Base-by-base conservation (phyloP, 2,329 filamentous ascomycete species). In the Aureobasidium sp. region DNA sequence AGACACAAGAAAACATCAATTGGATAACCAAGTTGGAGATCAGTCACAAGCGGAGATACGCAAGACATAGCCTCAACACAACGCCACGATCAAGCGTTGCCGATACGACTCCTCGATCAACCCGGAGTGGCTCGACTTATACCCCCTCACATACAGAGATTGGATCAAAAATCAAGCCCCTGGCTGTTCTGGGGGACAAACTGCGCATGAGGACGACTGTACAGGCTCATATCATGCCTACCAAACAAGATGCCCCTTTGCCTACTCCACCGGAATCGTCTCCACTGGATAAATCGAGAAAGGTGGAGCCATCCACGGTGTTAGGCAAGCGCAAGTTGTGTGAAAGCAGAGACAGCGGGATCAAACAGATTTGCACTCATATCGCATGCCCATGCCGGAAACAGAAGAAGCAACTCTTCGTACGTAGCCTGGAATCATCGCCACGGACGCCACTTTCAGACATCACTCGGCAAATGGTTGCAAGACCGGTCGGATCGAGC, bases 21-120 rank as follows among this genome's bases (percentile, higher is more conserved):
- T 90, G 87, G 86, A 79, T 85, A 29, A 77, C 79, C 9, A 82
- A 78, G 52, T 71, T 91, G n/a, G 81, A 87, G 64, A 71, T 44
- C 9, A 69, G 65, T 44, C 67, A 69, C 56, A 69, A 67, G 45
- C 67, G 63, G 42, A 72, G 68, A 50, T 62, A 69, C 44, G 68
- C 72, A n/a, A 65, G 66, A n/a, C 65, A 67, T 12, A 67, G 65
- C 45, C 27, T 47, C 27, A 64, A 65, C 29, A 64, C 60, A 8
- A 68, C 64, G 37, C 69, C 64, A 2, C 53, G 60, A 24, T 68
- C 68, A 29, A 60, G 31, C 24, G 24, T 15, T 8, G 22, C 27
- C 22, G 17, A 19, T 27, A 44, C 49, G 15, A 61, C 60, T 12
- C 50, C 60, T 37, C 48, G 50, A 22, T 61, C 60, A 12, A 17